Base-by-base conservation (phyloP, 495 filamentous ascomycete genomes). In the Aspergillus cristatus region DNA sequence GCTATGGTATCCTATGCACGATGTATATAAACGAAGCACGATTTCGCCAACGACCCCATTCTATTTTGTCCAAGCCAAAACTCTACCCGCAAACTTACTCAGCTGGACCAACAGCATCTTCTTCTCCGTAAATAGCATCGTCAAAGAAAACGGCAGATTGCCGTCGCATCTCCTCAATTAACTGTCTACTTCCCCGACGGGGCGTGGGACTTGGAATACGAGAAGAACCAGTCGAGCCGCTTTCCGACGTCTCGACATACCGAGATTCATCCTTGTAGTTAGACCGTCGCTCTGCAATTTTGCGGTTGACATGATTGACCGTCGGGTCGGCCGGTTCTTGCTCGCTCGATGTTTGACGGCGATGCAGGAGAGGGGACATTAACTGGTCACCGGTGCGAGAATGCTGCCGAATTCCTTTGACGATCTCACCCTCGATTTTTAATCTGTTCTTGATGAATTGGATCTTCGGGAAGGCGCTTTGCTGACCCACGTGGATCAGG, bases 401-500 rank as follows among this genome's bases (percentile, higher is more conserved):
- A 43, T 65, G 76, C 48, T 76, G 68, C 18, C 75, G 60, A 8
- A 91, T 60, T 1, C 88, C 90, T 44, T 72, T 59, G 55, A 93
- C 82, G 46, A 95, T 82, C 14, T 84, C 54, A 30, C 73, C 67
- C 62, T 98, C 91, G 12, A 94, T 74, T 42, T 82, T 83, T 32
- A 94, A 72, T 15, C 91, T 62, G 50, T 98, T 97, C 35, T 70
- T 72, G 35, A 97, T 76, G 54, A 97, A 97, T 46, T 88, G 80
- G 20, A 97, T 66, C 56, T 93, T 94, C 4, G 91, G 83, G 43
- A 89, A 98, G 0, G 84, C 75, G 45, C 78, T 81, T 57, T 85
- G 81, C 58, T 94, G 82, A 6, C 91, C 93, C 16, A 82, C 76
- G 33, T 84, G 79, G 7, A 98, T 71, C 91, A 97, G 97, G 18